Base-by-base conservation (phyloP, 148 eudicot genomes). In the Simmondsia chinensis region DNA sequence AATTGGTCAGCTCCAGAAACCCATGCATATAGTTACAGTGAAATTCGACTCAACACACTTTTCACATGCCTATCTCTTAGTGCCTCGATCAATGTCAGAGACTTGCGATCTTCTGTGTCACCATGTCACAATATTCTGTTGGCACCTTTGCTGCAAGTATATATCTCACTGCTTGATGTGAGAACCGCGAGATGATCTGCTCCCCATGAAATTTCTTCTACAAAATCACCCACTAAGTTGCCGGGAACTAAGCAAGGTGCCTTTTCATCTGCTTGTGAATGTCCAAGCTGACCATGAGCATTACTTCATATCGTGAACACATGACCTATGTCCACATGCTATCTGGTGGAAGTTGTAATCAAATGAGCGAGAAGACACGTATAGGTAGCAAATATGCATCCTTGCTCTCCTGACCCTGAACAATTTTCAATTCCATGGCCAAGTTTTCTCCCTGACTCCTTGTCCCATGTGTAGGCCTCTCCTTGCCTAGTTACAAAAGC, bases 401-500 rank as follows among this genome's bases (percentile, higher is more conserved):
- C 50, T 79, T 82, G 52, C 48, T 64, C 19, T 82, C 94, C 49
- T 87, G 96, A 12, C 96, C 94, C 18, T 7, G 79, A 56, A 48
- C 82, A 71, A 28, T 50, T 61, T 24, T 74, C 94, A 8, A 68
- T 52, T 39, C 96, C 88, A 68, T 87, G 96, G 31, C 96, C 96
- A 32, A 87, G 82, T 57, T 94, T 76, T 5, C 96, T 94, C 2
- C 94, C 89, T 5, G 63, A 72, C 43, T 83, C 96, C 63, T 83
- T 89, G 8, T 94, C 96, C 94, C 96, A 88, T 4, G 80, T 80
- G 69, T 80, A 88, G 40, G 80, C 78, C 60, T 88, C 94, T 10
- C 94, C 94, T 54, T 88, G 96, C 56, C 77, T 69, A 4, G 96
- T 83, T 13, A 83, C 94, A 8, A 88, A 83, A 19, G 77, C 76